Evolutionary conservation across 2,329 filamentous ascomycete genomes (phyloP).

Genomic region (Fusarium newnesense): DNA sequence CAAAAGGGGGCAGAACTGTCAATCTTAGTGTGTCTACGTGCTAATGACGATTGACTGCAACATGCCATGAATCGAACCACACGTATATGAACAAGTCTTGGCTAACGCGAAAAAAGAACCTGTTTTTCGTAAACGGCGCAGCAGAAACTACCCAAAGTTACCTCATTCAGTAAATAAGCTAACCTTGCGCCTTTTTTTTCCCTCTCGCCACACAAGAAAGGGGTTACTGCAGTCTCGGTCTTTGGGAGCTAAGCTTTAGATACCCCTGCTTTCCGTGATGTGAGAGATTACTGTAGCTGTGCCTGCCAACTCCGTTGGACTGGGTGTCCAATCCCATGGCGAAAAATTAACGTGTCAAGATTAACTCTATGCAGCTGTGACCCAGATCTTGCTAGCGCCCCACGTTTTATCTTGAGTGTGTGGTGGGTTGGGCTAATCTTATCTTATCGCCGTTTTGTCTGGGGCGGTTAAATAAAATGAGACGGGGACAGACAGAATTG

Average conservation of each 20-base stretch:
- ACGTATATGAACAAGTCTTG: neutral
- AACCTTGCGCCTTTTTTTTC: neutral
- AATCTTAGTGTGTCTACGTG: neutral
- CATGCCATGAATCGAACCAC: constrained; percentile 18
- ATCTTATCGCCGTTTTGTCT: neutral
- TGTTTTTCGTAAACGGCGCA: neutral
- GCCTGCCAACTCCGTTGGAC: neutral
- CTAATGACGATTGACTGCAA: neutral
- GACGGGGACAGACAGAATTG: neutral
- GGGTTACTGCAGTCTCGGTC: neutral
- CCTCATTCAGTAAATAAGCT: neutral
- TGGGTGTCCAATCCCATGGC: constrained; percentile 4
- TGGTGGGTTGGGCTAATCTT: neutral
- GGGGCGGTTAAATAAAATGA: neutral
- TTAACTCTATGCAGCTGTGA: constrained; percentile 14
- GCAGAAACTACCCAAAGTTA: neutral
- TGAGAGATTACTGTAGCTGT: neutral
- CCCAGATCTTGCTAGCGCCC: constrained; percentile 12
- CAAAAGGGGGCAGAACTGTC: neutral
- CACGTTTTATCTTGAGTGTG: neutral
- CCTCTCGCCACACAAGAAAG: neutral
- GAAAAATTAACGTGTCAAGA: constrained; percentile 22
- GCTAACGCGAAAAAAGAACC: neutral
- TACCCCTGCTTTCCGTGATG: neutral
- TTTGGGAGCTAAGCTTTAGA: constrained; percentile 18